Evolutionary conservation across 352 stramenopile species (phyloP).

Genomic region (Phytophthora megakarya): DNA sequence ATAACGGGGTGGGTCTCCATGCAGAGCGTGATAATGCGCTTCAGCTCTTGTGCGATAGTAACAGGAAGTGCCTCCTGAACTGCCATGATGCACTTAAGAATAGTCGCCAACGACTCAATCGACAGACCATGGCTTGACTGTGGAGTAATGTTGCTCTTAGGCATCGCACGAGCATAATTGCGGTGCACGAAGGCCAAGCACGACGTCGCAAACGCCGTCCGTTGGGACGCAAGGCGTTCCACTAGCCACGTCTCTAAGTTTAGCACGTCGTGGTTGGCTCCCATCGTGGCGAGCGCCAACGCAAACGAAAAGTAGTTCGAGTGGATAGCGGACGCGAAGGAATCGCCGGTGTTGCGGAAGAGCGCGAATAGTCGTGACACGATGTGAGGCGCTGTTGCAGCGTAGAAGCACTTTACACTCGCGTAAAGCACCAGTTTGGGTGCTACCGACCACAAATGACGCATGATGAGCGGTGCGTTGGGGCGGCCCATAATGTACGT

Average conservation of each 20-base stretch:
- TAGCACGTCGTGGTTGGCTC: slow-evolving; percentile 86
- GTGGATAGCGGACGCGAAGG: slow-evolving; percentile 81
- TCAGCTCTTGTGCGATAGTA: slow-evolving; percentile 79
- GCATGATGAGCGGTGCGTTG: slow-evolving; percentile 89
- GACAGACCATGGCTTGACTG: slow-evolving; percentile 82
- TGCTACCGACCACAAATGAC: slow-evolving; percentile 83
- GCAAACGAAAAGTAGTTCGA: slow-evolving; percentile 91
- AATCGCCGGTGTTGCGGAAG: slow-evolving; percentile 84
- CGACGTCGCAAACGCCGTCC: slow-evolving; percentile 84
- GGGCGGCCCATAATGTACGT: slow-evolving; percentile 87
- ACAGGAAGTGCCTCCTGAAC: slow-evolving; percentile 71
- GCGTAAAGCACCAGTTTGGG: slow-evolving; percentile 88
- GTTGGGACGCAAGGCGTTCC: slow-evolving; percentile 76
- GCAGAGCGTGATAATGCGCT: slow-evolving; percentile 80
- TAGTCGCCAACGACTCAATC: slow-evolving; percentile 82
- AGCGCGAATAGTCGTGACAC: slow-evolving; percentile 83
- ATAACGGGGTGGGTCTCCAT: slow-evolving; percentile 87
- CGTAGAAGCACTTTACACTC: slow-evolving; percentile 89
- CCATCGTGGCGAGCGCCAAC: slow-evolving; percentile 79
- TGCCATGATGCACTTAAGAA: slow-evolving; percentile 84
- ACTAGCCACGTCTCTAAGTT: slow-evolving; percentile 85
- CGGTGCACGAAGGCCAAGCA: slow-evolving; percentile 87
- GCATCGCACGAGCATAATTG: slow-evolving; percentile 81
- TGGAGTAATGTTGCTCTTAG: slow-evolving; percentile 81
- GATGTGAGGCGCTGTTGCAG: slow-evolving; percentile 76